Percentiles rank a stretch among this genome's conserved stretches.
These are phyloP conservation scores for Avicennia marina DNA, from an alignment of 257 asterid species.

Conservation along the genomic window DNA sequence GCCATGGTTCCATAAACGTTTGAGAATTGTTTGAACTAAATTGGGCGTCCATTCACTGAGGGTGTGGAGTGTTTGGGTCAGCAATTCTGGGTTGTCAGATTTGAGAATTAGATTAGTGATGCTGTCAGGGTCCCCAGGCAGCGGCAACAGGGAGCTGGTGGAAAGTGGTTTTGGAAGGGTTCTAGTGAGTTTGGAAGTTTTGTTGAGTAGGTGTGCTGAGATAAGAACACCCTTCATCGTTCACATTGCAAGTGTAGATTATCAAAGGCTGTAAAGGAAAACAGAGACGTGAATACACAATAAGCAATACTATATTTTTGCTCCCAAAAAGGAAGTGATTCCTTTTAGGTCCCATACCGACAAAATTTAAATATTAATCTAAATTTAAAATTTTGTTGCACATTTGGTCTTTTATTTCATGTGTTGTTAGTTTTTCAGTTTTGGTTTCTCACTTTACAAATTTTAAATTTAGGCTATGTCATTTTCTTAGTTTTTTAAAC, in stretches of 20 bases:
- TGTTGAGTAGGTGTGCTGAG: background rate
- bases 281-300: too few relatives aligned
- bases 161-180: conserved; percentile 19
- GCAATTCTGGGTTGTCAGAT: conserved; percentile 33
- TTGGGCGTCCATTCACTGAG: conserved; percentile 53
- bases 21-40: conserved; percentile 62
- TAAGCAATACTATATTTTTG: too few relatives aligned
- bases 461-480: too few relatives aligned
- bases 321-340: too few relatives aligned
- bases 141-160: conserved; percentile 16
- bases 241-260: background rate
- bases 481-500: too few relatives aligned
- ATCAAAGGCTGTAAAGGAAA: too few relatives aligned
- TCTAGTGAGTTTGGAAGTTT: conserved; percentile 13
- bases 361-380: too few relatives aligned
- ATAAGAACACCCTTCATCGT: background rate
- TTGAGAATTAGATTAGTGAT: conserved; percentile 47
- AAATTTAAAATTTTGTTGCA: too few relatives aligned
- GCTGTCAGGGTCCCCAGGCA: conserved; percentile 32
- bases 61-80: conserved; percentile 33
- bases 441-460: too few relatives aligned
- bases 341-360: too few relatives aligned
- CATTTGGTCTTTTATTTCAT: too few relatives aligned
- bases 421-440: too few relatives aligned
- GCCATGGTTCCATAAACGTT: conserved; percentile 93